Base-by-base conservation (phyloP, 208 protist genomes). In the Leishmania major region DNA sequence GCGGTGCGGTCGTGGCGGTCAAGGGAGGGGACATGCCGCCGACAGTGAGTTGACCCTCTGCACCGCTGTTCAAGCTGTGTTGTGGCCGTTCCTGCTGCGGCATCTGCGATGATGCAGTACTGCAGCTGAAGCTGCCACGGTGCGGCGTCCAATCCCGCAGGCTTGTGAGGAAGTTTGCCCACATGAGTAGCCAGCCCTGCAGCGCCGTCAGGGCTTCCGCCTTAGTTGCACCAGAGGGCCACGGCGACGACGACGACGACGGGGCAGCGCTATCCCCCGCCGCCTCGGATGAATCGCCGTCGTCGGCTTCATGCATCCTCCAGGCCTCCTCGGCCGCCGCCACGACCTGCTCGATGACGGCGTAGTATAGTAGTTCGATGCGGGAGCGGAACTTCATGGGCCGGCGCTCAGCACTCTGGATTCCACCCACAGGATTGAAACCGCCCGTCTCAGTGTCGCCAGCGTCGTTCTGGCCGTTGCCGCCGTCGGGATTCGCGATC, bases 361-460 rank as follows among this genome's bases (percentile, higher is more conserved):
- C 89, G 80, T 88, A 94, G 80, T 88, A 96, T 37, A 96, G 87
- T 88, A 96, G 88, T 80, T 97, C 94, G 28, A 83, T 84, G 35
- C 94, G 90, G 2, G 90, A 90, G 53, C 87, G 85, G 62, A 96
- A 97, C 86, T 97, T 97, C 69, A 90, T 88, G 40, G 81, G 75
- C 17, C n/a, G 73, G 49, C n/a, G 64, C 75, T 66, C 69, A 81
- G 66, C 13, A 62, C 59, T 43, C n/a, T 17, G 28, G 22, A 31
- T 74, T 22, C 43, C 93, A 78, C 40, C 83, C 87, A 51, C 70
- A 53, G 19, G 81, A 80, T 31, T 53, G 71, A 11, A 81, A 74
- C 22, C 45, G 55, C 22, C 4, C 13, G 19, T 45, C 35, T 4
- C 43, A n/a, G 53, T 7, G 15, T 10, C 35, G 17, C 15, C 67